Evolutionary conservation across 2,329 filamentous ascomycete species (phyloP).

Genomic region (Zasmidium citrigriseum): DNA sequence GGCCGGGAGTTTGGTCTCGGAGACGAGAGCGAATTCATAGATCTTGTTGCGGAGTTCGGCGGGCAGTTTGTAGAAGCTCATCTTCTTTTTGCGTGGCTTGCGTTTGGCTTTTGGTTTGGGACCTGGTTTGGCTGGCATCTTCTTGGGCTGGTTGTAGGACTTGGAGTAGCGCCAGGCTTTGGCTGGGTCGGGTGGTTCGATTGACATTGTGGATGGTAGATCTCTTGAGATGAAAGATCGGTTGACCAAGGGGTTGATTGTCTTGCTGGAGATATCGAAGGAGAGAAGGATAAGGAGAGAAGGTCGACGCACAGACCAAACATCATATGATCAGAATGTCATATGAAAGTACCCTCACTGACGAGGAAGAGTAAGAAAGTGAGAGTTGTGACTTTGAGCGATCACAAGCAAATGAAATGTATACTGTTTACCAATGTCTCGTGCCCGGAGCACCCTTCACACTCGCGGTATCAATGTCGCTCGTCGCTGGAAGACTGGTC

Average conservation of each 20-base stretch:
- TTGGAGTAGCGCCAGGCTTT: background rate
- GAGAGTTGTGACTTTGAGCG: background rate
- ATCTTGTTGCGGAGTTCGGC: slow-evolving; percentile 2
- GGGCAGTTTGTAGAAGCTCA: background rate
- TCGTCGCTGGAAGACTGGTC: slow-evolving; percentile 43
- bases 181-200: background rate
- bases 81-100: background rate
- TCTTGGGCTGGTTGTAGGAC: no score
- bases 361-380: background rate
- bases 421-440: slow-evolving; percentile 20
- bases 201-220: no score
- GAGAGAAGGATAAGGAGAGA: background rate
- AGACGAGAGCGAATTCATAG: slow-evolving; percentile 5
- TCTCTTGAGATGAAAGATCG: background rate
- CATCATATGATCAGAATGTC: no score
- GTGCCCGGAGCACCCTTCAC: slow-evolving; percentile 50
- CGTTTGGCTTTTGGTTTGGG: background rate
- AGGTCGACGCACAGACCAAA: no score
- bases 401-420: background rate
- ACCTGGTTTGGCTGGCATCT: no score
- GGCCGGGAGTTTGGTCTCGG: background rate
- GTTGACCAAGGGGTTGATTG: no score
- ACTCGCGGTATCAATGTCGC: slow-evolving; percentile 56
- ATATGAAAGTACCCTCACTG: background rate
- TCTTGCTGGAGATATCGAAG: background rate